Evolutionary conservation across 1,284 basidiomycete species (phyloP).

Genomic region (Trichosporon asahii): DNA sequence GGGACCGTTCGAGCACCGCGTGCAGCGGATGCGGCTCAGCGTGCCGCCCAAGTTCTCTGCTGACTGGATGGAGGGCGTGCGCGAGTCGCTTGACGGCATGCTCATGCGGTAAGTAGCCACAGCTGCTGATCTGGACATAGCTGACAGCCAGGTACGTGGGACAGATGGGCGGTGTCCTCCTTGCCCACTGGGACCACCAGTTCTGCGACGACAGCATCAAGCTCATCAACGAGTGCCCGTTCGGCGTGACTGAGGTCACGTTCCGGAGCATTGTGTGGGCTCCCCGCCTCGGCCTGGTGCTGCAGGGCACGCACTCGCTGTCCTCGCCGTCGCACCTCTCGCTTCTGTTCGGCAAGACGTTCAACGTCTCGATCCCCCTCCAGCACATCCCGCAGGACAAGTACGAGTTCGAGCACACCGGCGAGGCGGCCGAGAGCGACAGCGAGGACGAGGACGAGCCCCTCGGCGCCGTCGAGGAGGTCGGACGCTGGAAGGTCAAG

Average conservation of each 20-base stretch:
- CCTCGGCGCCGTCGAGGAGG: slow-evolving; percentile 33
- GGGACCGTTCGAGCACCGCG: slow-evolving; percentile 66
- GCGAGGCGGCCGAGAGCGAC: slow-evolving; percentile 32
- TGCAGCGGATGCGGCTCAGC: slow-evolving; percentile 67
- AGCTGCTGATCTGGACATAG: not conserved
- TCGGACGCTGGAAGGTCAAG: slow-evolving; percentile 78
- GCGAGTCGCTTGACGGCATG: slow-evolving; percentile 87
- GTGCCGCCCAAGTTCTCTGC: slow-evolving; percentile 76
- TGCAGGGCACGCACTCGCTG: slow-evolving; percentile 81
- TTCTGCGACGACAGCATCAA: slow-evolving; percentile 68
- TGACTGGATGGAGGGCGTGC: slow-evolving; percentile 66
- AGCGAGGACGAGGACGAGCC: slow-evolving; percentile 40
- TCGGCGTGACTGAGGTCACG: slow-evolving; percentile 67
- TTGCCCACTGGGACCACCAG: slow-evolving; percentile 74
- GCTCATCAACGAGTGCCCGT: slow-evolving; percentile 83
- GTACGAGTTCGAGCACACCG: slow-evolving; percentile 80
- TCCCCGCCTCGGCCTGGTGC: slow-evolving; percentile 76
- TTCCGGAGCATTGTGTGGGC: slow-evolving; percentile 89
- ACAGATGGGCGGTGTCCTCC: slow-evolving; percentile 77
- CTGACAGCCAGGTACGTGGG: slow-evolving; percentile 70
- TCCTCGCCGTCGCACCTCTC: slow-evolving; percentile 93
- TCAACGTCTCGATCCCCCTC: slow-evolving; percentile 94
- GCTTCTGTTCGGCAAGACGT: slow-evolving; percentile 85
- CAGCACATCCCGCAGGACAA: slow-evolving; percentile 78
- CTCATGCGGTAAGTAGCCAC: slow-evolving; percentile 74